Base-by-base conservation (phyloP, 768 basidiomycete genomes). In the Rhodotorula kratochvilovae region DNA sequence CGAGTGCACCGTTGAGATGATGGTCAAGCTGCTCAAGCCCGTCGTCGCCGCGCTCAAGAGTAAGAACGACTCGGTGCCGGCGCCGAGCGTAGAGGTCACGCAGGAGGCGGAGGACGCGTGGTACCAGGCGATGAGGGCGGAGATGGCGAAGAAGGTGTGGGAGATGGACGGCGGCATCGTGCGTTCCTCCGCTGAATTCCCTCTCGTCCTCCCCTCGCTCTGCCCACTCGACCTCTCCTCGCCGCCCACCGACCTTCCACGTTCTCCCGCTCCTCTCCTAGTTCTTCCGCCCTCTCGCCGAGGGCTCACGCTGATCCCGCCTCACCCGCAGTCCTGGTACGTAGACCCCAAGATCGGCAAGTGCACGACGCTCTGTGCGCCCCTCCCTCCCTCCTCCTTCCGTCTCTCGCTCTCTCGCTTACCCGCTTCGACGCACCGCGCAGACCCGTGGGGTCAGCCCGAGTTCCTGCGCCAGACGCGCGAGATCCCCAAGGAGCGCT, bases 51-150 rank as follows among this genome's bases (percentile, higher is more conserved):
- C 69, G 13, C 66, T 76, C 27, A 55, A 2, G 60, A 17, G 53
- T 58, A 19, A 23, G 12, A 23, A 4, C 17, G 11, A 67, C 58
- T 27, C 5, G 29, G n/a, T 6, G 16, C 63, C 66, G 3, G 67
- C 67, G 5, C 70, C 73, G 6, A 63, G 27, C 36, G 73, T 78
- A 53, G 78, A 77, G 60, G 76, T 78, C 13, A 76, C 62, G 11
- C 54, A 60, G 17, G n/a, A 29, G 19, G 78, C 75, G 4, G 73
- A 77, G 36, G 60, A 61, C 50, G 43, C 51, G 29, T 76, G 68
- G 64, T 63, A 61, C 42, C 27, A 27, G 0, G 23, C 23, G 5
- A 46, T 79, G 39, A 62, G 77, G 36, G 46, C 27, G 11, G 70
- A 68, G 54, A 72, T 75, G 67, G 70, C 63, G 57, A 67, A 58